Evolutionary conservation across 108 stramenopile genomes (phyloP).

Genomic region (Licmophora abbreviata): DNA sequence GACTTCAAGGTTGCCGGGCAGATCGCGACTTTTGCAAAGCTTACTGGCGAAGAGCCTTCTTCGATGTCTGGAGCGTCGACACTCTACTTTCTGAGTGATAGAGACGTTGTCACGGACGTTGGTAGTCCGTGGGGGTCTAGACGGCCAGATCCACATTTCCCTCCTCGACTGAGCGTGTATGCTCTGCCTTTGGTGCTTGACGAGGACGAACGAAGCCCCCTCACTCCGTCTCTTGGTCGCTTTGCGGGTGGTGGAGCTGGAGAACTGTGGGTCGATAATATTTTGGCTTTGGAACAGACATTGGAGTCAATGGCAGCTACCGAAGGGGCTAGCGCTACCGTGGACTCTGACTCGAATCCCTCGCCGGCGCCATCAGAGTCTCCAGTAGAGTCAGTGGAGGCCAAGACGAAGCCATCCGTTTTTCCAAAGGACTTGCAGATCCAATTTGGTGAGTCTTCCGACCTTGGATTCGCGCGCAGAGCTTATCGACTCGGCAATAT

Average conservation of each 20-base stretch:
- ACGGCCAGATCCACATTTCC: conserved; percentile 52
- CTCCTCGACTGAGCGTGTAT: conserved; percentile 19
- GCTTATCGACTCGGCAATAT: conserved; percentile 52
- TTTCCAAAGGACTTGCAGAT: conserved; percentile 38
- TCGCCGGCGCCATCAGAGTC: not conserved
- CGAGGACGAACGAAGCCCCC: conserved; percentile 7
- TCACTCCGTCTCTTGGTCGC: conserved; percentile 15
- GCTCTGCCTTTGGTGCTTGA: conserved; percentile 32
- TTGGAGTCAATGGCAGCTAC: conserved; percentile 11
- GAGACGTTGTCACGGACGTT: conserved; percentile 47
- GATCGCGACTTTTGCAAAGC: conserved; percentile 12
- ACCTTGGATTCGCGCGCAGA: conserved; percentile 32
- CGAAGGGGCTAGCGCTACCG: not conserved
- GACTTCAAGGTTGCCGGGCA: conserved; percentile 13
- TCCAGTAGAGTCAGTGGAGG: not conserved
- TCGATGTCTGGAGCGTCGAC: conserved; percentile 26
- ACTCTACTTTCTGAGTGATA: conserved; percentile 57
- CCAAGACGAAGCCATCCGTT: no score
- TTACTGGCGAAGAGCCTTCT: conserved; percentile 7
- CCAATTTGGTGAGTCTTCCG: conserved; percentile 36
- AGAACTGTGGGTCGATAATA: conserved; percentile 31
- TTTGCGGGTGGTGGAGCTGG: conserved; percentile 57
- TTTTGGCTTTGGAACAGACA: conserved; percentile 21
- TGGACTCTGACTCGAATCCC: not conserved
- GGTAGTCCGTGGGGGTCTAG: conserved; percentile 60